A percentile compares a stretch with the other conserved stretches of the same genome.
phyloP scores from a whole-genome alignment of 148 eudicot genomes.

The Cornus suecica region DNA sequence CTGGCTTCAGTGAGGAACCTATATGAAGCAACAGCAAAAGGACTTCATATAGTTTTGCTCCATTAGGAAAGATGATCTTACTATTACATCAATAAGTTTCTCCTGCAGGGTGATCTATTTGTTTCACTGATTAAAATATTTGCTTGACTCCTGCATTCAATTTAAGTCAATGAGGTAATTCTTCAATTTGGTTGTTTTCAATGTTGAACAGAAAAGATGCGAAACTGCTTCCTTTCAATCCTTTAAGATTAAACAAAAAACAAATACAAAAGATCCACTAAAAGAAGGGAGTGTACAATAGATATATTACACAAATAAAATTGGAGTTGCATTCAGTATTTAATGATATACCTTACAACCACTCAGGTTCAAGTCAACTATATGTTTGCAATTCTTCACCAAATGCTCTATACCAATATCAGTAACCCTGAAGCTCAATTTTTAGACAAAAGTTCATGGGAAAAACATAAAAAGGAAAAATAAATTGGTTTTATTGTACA shows the following conservation, averaged over 20 bases:
- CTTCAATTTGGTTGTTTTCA: no score
- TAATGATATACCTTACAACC: conserved; percentile 77
- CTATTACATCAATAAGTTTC: no score
- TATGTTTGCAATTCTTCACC: conserved; percentile 66
- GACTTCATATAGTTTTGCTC: no score
- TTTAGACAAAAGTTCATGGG: neutral
- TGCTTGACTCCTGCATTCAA: no score
- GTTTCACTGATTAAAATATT: no score
- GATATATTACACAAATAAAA: neutral
- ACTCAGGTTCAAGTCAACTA: conserved; percentile 82
- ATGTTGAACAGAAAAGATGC: no score
- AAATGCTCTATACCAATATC: conserved; percentile 60
- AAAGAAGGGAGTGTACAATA: neutral
- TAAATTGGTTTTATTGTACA: neutral
- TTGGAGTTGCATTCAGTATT: neutral
- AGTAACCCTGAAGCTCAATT: conserved; percentile 58
- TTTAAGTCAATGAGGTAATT: no score
- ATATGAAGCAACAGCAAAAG: no score
- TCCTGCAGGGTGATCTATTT: no score
- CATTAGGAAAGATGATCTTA: no score
- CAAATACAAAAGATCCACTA: neutral
- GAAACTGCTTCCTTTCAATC: no score
- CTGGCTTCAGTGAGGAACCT: neutral
- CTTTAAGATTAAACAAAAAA: neutral
- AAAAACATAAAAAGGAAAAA: neutral